Base-by-base conservation (phyloP, 768 basidiomycete genomes). In the Boletus tylopilopsis region DNA sequence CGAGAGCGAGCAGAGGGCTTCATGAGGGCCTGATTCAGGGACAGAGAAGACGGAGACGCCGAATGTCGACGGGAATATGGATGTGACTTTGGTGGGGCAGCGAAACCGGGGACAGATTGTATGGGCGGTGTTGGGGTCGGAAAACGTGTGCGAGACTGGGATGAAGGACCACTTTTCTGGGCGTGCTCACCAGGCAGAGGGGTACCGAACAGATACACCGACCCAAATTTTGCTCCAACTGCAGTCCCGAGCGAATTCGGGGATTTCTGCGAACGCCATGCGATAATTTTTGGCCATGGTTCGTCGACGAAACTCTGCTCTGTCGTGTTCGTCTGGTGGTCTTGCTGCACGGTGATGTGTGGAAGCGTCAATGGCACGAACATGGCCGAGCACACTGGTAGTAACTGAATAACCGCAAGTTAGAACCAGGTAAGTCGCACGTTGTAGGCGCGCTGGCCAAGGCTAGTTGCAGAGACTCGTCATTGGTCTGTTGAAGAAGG, bases 1-100 rank as follows among this genome's bases (percentile, higher is more conserved):
- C 79, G 75, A 16, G 85, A 76, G 43, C 81, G 78, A 23, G 76
- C 68, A n/a, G 77, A 68, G 11, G 83, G 66, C 32, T 71, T 71
- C 61, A 85, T 83, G 5, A 80, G 78, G 9, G 75, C 53, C 36
- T 64, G 67, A 35, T 68, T 61, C 49, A 72, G 46, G 43, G 64
- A 51, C n/a, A 65, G 37, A 4, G 71, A 69, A 2, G 76, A 70
- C 7, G 73, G 72, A 3, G 75, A 76, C 3, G 49, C 50, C n/a
- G 67, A 69, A 16, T 58, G 59, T 39, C 66, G 58, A 40, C 59
- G 68, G 18, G 66, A 59, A n/a, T n/a, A n/a, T n/a, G n/a, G n/a
- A n/a, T n/a, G n/a, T 1, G 55, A 59, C 29, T 34, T 50, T 33
- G 64, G 55, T 3, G 53, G 50, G 18, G 63, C 60, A 15, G 58